phyloP scores from a whole-genome alignment of 192 early-diverging fungal species.

The Cetraspora pellucida region DNA sequence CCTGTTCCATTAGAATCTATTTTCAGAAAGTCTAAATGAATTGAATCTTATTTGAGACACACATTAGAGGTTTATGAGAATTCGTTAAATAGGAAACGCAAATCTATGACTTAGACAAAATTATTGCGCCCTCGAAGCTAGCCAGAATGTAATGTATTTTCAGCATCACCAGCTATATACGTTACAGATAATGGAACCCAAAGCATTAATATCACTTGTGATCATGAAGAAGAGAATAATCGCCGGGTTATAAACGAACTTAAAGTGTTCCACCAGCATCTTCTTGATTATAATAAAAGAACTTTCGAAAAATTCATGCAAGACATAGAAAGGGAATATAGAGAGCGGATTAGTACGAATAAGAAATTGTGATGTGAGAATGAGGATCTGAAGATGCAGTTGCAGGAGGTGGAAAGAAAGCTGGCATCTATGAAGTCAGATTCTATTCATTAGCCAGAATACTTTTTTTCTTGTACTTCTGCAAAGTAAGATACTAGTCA shows the following conservation, averaged over 20 bases:
- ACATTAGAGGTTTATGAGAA: slow-evolving; percentile 27
- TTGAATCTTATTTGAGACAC: slow-evolving; percentile 15
- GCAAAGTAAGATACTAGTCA: too few species aligned
- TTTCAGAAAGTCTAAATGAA: slow-evolving; percentile 10
- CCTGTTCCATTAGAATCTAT: not conserved
- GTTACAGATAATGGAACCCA: not conserved
- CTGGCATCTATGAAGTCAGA: not conserved
- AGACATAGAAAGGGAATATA: not conserved
- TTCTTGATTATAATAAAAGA: slow-evolving; percentile 3
- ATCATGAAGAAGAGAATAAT: slow-evolving; percentile 17
- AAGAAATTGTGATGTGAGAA: slow-evolving; percentile 1
- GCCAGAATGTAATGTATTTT: not conserved
- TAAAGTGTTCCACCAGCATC: not conserved
- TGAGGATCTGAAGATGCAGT: not conserved
- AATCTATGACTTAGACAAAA: too few species aligned
- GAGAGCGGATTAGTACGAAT: not conserved
- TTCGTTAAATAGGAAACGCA: not conserved
- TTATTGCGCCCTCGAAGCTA: not conserved
- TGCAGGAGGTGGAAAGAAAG: not conserved
- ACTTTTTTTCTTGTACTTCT: too few species aligned
- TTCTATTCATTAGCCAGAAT: not conserved
- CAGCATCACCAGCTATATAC: not conserved
- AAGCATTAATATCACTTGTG: slow-evolving; percentile 9
- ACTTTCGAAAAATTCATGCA: slow-evolving; percentile 16
- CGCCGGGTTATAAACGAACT: not conserved